phyloP scores from a whole-genome alignment of 768 basidiomycete genomes.

The Termitomyces sp. region DNA sequence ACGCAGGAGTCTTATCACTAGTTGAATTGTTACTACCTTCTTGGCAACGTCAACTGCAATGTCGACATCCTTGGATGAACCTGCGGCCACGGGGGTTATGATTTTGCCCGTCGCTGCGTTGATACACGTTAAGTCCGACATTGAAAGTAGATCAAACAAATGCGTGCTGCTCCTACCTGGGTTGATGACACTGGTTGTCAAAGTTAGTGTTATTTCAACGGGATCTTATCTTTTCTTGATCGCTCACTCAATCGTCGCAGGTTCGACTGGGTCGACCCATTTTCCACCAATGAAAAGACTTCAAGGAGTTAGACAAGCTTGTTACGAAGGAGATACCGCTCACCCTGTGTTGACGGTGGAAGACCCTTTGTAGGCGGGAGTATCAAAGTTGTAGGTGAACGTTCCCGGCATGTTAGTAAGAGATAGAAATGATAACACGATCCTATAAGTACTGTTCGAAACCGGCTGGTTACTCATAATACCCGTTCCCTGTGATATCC shows the following conservation, averaged over 20 bases:
- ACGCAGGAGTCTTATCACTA: not conserved
- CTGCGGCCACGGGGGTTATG: conserved; percentile 49
- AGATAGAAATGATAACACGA: too few relatives aligned
- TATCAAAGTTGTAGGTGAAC: conserved; percentile 49
- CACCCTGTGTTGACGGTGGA: conserved; percentile 54
- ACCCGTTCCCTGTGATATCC: not conserved
- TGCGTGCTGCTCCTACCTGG: conserved; percentile 19
- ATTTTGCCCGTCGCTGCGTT: conserved; percentile 53
- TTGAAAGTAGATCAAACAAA: conserved; percentile 20
- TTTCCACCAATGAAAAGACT: conserved; percentile 60
- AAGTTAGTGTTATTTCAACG: not conserved
- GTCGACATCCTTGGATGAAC: conserved; percentile 61
- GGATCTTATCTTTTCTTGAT: conserved; percentile 1
- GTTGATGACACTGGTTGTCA: conserved; percentile 15
- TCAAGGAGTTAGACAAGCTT: not conserved
- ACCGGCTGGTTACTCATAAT: not conserved
- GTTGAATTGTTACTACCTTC: conserved; percentile 36
- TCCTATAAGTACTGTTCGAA: too few relatives aligned
- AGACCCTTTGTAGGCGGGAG: conserved; percentile 54
- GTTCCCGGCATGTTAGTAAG: conserved; percentile 28
- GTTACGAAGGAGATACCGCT: not conserved
- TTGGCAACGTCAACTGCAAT: conserved; percentile 57
- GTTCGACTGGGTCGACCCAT: conserved; percentile 47
- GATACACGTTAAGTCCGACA: conserved; percentile 9
- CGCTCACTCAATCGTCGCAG: conserved; percentile 55